phyloP scores from a whole-genome alignment of 768 basidiomycete species.

The Lentinula edodes region DNA sequence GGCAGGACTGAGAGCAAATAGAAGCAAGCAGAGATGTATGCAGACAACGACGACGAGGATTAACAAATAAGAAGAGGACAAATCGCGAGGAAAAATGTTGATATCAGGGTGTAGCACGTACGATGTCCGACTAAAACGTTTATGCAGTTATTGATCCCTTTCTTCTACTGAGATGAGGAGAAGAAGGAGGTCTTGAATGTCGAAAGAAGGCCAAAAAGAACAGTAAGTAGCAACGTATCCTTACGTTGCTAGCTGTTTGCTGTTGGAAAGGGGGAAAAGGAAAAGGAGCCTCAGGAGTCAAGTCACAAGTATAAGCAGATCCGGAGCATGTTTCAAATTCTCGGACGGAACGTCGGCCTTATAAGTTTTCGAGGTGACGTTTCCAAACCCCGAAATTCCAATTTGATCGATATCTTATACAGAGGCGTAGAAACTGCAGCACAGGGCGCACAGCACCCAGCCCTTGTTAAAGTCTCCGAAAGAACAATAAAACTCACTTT shows the following conservation, averaged over 20 bases:
- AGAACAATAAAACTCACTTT: background rate
- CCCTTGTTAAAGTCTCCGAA: background rate
- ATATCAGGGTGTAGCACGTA: background rate
- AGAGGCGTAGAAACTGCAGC: no score
- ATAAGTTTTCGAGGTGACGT: background rate
- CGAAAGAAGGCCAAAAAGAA: background rate
- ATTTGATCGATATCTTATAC: no score
- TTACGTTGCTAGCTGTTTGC: background rate
- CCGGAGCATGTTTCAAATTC: background rate
- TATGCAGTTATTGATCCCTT: background rate
- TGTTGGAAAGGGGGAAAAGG: background rate
- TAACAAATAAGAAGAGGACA: background rate
- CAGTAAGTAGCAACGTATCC: background rate
- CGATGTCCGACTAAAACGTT: background rate
- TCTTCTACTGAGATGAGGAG: background rate
- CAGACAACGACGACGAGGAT: slow-evolving; percentile 4
- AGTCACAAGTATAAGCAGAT: background rate
- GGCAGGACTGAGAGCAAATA: background rate
- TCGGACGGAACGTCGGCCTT: background rate
- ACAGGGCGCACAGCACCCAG: background rate
- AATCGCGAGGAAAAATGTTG: background rate
- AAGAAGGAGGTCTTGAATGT: background rate
- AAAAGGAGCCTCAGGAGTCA: background rate
- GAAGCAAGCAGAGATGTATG: background rate
- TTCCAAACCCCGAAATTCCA: no score